Percentiles rank a stretch among this genome's conserved stretches.
phyloP scores from a whole-genome alignment of 2,329 filamentous ascomycete genomes.

The Colletotrichum sp. region DNA sequence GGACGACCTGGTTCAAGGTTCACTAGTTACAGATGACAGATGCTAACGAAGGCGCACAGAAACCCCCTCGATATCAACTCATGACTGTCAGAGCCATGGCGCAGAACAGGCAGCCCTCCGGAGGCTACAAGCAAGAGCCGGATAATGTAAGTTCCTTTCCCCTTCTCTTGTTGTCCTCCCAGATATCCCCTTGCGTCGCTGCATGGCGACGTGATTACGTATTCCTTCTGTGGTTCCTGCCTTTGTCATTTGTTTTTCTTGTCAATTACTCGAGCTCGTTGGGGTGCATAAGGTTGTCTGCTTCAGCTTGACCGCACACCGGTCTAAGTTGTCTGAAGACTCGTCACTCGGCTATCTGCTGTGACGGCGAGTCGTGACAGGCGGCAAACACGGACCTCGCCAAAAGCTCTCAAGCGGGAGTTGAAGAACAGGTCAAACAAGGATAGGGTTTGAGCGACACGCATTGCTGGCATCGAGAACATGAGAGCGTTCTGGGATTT shows the following conservation, averaged over 20 bases:
- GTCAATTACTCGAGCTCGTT: constrained; percentile 1
- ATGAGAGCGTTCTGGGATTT: constrained; percentile 24
- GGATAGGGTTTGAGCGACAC: constrained; percentile 21
- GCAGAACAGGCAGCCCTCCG: constrained; percentile 25
- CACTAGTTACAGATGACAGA: constrained; percentile 21
- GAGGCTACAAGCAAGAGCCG: constrained; percentile 33
- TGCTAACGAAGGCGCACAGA: constrained; percentile 22
- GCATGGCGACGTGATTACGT: background rate
- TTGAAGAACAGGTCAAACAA: constrained; percentile 10
- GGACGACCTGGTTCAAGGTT: constrained; percentile 21
- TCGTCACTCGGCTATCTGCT: constrained; percentile 14
- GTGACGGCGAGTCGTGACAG: constrained; percentile 21
- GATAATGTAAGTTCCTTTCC: constrained; percentile 31
- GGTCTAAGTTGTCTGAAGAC: constrained; percentile 1
- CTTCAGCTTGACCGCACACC: constrained; percentile 1
- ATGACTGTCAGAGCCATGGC: constrained; percentile 26
- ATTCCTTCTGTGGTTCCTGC: background rate
- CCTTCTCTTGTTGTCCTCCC: background rate
- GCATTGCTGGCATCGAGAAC: constrained; percentile 11
- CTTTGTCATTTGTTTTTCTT: background rate
- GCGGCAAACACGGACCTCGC: constrained; percentile 13
- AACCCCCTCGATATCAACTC: constrained; percentile 15
- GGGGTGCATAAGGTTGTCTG: constrained; percentile 12
- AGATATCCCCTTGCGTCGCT: background rate
- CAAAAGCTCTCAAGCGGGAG: constrained; percentile 11